Evolutionary conservation across 192 early-diverging fungal genomes (phyloP), one percentile per base, ranked within the genome.

Genomic region (Chytriomyces hyalinus): DNA sequence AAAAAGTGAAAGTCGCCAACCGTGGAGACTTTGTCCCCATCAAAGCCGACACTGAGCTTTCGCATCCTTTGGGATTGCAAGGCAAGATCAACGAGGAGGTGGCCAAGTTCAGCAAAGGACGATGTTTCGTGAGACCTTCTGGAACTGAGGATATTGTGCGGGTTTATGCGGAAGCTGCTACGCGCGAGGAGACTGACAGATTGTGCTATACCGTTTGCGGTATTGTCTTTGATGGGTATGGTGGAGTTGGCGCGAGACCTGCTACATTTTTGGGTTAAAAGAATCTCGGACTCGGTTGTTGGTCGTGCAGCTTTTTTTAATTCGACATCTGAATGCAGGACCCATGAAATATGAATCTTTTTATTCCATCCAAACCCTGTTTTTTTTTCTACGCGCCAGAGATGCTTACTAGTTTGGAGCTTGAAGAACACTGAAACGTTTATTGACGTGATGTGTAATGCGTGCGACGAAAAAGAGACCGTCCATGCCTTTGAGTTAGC

Each of bases 71-170:
- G 6, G 95, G 91, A 28, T 86, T 98, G 66, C 98, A 99, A 88
- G 87, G 80, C 6, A 86, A 90, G 6, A 95, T 99, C 74, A 91
- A 96, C 80, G 80, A 85, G 28, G 84, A 94, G 73, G 94, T 97
- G 0, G 87, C 87, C 49, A 95, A 97, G 85, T 95, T 91, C 82
- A 86, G 84, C 60, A 85, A 90, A 49, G 97, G 97, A 49, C 89
- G 98, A 61, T 94, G 95, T 4, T 99, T 99, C 90, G 97, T 98
- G 43, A 89, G 92, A 70, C 96, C 98, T 20, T 97, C 96, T 11
- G 98, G 98, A 46, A 99, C 98, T 28, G 98, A 99, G 82, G 98
- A 99, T 79, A 94, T 96, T 10, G 98, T 99, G 20, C 93, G 98
- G 63, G 96, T 99, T 13, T 99, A 99, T 79, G 97, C 98, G 47